phyloP scores from a whole-genome alignment of 495 filamentous ascomycete species.

The Podospora anserina region DNA sequence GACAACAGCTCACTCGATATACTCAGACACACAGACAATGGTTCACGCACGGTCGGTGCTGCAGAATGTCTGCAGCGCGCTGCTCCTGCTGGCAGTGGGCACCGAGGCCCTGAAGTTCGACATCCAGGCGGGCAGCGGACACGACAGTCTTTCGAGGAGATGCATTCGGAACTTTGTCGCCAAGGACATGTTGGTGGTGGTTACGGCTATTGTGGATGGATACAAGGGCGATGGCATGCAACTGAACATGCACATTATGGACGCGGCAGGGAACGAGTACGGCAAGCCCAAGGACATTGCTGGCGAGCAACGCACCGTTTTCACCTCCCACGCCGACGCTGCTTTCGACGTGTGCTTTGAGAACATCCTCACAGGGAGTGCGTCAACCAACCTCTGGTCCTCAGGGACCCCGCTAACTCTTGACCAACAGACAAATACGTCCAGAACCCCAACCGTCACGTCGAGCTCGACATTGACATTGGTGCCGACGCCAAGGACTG shows the following conservation, averaged over 20 bases:
- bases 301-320: constrained; percentile 88
- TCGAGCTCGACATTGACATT: constrained; percentile 98
- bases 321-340: constrained; percentile 90
- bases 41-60: constrained; percentile 40
- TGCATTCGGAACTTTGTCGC: constrained; percentile 97
- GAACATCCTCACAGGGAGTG: constrained; percentile 73
- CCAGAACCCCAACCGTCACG: constrained; percentile 64
- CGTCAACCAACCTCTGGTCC: constrained; percentile 24
- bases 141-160: constrained; percentile 61
- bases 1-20: background rate
- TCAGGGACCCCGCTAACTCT: constrained; percentile 17
- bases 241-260: constrained; percentile 97
- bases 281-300: constrained; percentile 84
- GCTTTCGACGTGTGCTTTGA: constrained; percentile 98
- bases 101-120: constrained; percentile 89
- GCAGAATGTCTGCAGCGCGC: constrained; percentile 44
- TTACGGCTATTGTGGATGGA: constrained; percentile 87
- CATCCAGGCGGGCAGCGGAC: constrained; percentile 62
- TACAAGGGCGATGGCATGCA: constrained; percentile 85
- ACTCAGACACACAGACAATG: constrained; percentile 28
- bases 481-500: constrained; percentile 98
- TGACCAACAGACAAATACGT: constrained; percentile 35
- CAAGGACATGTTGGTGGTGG: constrained; percentile 92
- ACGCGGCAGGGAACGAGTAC: constrained; percentile 94
- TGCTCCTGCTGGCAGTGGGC: constrained; percentile 57